These are phyloP conservation scores for Aaosphaeria arxii DNA, from an alignment of 2,329 filamentous ascomycete genomes.

Conservation along the genomic window DNA sequence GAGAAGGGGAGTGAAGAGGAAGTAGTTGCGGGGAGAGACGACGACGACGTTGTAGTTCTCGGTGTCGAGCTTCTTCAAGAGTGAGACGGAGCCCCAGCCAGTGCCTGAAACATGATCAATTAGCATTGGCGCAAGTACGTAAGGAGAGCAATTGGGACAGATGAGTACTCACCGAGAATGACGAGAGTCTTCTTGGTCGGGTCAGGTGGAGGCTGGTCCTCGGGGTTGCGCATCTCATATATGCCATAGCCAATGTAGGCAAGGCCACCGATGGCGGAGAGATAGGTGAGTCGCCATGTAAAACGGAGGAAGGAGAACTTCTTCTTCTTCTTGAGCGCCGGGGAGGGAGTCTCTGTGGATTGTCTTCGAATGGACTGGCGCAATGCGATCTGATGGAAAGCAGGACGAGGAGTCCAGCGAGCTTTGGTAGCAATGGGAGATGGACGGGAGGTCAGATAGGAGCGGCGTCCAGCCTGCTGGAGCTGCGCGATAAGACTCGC, in stretches of 20 bases:
- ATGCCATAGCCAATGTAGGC: slow-evolving; percentile 77
- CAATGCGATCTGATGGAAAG: slow-evolving; percentile 31
- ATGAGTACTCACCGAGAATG: slow-evolving; percentile 69
- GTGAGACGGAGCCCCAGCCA: slow-evolving; percentile 92
- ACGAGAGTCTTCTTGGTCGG: slow-evolving; percentile 95
- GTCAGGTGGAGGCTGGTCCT: slow-evolving; percentile 65
- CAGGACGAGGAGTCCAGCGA: slow-evolving; percentile 31
- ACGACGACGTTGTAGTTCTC: slow-evolving; percentile 99
- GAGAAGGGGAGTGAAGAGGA: slow-evolving; percentile 96
- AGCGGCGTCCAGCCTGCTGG: slow-evolving; percentile 32
- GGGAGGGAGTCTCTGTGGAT: slow-evolving; percentile 29
- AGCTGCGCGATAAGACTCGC: slow-evolving; percentile 28
- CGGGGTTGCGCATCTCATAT: slow-evolving; percentile 77
- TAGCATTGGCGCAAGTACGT: background rate
- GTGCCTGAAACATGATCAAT: slow-evolving; percentile 60
- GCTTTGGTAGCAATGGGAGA: slow-evolving; percentile 33
- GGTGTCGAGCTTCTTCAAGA: slow-evolving; percentile 97
- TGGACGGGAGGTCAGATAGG: slow-evolving; percentile 33
- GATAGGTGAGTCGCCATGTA: slow-evolving; percentile 78
- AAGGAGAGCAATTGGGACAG: background rate
- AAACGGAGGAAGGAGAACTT: slow-evolving; percentile 71
- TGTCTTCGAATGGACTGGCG: slow-evolving; percentile 34
- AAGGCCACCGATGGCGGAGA: slow-evolving; percentile 67
- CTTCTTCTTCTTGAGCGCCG: slow-evolving; percentile 42
- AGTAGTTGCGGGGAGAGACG: slow-evolving; percentile 98